phyloP scores from a whole-genome alignment of 2,329 filamentous ascomycete genomes.

The Biscogniauxia marginata region DNA sequence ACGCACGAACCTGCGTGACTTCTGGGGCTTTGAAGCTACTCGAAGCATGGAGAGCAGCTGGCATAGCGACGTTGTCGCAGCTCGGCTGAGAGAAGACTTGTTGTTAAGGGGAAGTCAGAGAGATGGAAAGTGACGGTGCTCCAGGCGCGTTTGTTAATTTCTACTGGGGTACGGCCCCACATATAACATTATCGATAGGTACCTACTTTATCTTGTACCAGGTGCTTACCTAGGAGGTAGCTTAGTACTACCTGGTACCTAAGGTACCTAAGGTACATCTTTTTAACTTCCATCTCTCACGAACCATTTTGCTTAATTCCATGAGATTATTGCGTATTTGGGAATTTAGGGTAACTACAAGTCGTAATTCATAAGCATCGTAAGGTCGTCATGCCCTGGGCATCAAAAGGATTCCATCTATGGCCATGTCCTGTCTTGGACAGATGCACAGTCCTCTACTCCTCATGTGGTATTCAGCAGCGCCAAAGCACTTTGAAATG shows the following conservation, averaged over 20 bases:
- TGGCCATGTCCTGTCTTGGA: neutral
- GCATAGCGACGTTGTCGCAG: constrained; percentile 17
- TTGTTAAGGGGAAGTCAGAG: neutral
- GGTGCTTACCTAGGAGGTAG: neutral
- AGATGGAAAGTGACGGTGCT: neutral
- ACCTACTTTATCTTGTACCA: too few relatives aligned
- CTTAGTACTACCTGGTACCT: too few relatives aligned
- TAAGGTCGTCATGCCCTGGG: too few relatives aligned
- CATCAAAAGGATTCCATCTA: too few relatives aligned
- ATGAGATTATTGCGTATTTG: too few relatives aligned
- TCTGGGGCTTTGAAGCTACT: constrained; percentile 31
- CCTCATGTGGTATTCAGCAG: constrained; percentile 42
- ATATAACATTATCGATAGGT: neutral
- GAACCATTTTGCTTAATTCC: too few relatives aligned
- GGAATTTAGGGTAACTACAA: too few relatives aligned
- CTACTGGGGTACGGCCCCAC: neutral
- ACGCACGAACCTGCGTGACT: constrained; percentile 37
- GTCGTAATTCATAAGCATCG: too few relatives aligned
- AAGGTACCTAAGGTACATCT: too few relatives aligned
- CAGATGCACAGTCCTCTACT: neutral
- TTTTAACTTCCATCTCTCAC: too few relatives aligned
- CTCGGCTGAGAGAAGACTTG: neutral
- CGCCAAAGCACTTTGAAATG: constrained; percentile 61
- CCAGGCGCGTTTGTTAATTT: neutral
- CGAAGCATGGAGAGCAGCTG: constrained; percentile 13